phyloP scores from a whole-genome alignment of 1,284 basidiomycete species.

The Hortiboletus rubellus region DNA sequence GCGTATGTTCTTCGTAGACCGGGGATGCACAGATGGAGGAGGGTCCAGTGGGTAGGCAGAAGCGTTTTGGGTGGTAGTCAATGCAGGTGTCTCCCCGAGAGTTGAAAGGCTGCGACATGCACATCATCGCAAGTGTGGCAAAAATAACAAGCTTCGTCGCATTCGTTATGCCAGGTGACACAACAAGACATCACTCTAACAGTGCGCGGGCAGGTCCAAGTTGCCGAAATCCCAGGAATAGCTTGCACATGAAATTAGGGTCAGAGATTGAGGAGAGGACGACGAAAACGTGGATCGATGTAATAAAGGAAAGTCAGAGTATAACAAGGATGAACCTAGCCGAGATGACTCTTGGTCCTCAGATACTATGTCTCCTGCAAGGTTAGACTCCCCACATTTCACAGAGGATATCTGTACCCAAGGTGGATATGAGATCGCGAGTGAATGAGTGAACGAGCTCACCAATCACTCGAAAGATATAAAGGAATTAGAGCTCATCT shows the following conservation, averaged over 20 bases:
- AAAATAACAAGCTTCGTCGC: too few relatives aligned
- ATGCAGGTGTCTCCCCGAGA: too few relatives aligned
- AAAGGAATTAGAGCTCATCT: neutral
- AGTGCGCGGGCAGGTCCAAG: too few relatives aligned
- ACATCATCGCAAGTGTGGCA: too few relatives aligned
- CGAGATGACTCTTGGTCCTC: neutral
- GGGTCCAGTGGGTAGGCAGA: neutral
- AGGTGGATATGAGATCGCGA: neutral
- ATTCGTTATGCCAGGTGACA: too few relatives aligned
- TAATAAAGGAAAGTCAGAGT: neutral
- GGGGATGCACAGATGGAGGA: neutral
- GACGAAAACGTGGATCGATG: neutral
- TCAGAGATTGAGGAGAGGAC: neutral
- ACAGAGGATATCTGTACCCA: neutral
- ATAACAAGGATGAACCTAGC: neutral
- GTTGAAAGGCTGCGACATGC: too few relatives aligned
- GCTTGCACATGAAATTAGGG: neutral
- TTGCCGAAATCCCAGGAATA: neutral
- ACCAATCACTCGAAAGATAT: too few relatives aligned
- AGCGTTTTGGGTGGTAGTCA: neutral
- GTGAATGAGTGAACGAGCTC: neutral
- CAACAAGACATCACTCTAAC: too few relatives aligned
- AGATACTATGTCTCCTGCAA: neutral
- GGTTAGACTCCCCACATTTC: neutral
- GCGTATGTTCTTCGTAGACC: neutral